phyloP scores from a whole-genome alignment of 371 early-diverging fungal genomes.

The Mucor irregularis region DNA sequence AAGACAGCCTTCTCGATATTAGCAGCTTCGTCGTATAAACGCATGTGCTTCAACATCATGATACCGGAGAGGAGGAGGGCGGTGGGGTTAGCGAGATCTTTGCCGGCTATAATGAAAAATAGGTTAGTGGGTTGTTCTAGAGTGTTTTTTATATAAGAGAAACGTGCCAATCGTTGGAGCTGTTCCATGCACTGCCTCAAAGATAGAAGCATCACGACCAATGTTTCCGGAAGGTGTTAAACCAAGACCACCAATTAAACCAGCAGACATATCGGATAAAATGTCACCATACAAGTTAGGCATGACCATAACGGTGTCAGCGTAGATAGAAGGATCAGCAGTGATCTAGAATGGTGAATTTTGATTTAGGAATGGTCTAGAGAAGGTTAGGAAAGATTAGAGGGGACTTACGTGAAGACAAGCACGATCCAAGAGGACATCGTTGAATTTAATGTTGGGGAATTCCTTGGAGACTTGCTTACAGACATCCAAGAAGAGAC shows the following conservation, averaged over 20 bases:
- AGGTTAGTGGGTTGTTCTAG: neutral
- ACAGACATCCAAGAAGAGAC: constrained; percentile 94
- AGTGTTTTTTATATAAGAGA: neutral
- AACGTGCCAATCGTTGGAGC: constrained; percentile 94
- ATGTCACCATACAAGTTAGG: constrained; percentile 99
- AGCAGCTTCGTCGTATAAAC: constrained; percentile 75
- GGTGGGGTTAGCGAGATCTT: constrained; percentile 88
- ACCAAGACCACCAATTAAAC: constrained; percentile 98
- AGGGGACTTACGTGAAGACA: constrained; percentile 69
- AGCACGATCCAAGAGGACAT: constrained; percentile 91
- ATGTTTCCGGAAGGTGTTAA: constrained; percentile 98
- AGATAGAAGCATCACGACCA: constrained; percentile 95
- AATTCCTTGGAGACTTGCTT: constrained; percentile 89
- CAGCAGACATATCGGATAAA: constrained; percentile 96
- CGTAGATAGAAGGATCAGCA: constrained; percentile 89
- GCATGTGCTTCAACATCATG: constrained; percentile 98
- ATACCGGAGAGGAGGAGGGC: constrained; percentile 68
- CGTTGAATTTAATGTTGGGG: constrained; percentile 92
- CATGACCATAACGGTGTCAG: constrained; percentile 98
- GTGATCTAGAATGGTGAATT: constrained; percentile 76
- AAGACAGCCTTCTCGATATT: constrained; percentile 88
- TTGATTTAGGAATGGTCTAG: too few relatives aligned
- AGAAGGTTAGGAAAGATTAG: too few relatives aligned
- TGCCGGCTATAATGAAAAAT: constrained; percentile 27
- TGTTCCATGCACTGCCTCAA: constrained; percentile 97